Evolutionary conservation across 257 asterid genomes (phyloP), one percentile per base, ranked within the genome.

Genomic region (Linderniella brevidens): DNA sequence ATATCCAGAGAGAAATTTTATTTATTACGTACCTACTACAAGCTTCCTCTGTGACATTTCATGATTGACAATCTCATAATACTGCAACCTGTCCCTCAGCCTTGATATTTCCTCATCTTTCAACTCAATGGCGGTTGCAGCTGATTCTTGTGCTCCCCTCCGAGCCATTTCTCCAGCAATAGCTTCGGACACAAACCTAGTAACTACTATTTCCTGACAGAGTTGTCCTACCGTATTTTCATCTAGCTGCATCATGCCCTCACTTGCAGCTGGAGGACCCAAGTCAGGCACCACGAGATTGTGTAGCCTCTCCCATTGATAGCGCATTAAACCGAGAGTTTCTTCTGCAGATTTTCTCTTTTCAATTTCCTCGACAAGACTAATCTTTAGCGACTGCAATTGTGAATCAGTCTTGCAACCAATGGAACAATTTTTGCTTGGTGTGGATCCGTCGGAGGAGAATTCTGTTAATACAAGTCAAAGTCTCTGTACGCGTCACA

Each of bases 41-140:
- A 78, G 95, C 68, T 83, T 88, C 62, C 97, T 76, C 72, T 88
- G 93, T 17, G 92, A 74, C 86, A 88, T 68, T 57, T 83, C 95
- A 46, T 71, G 92, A 66, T 83, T 88, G 47, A 78, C 93, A 58
- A 84, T 77, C 70, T 88, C 95, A 13, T 64, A 80, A 60, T 88
- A 88, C 62, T 69, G 79, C 70, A 88, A 66, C 48, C 74, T 74
- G 60, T 83, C 93, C 17, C 75, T 73, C 60, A 88, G 47, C 52
- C 95, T 69, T 13, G 62, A 47, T 55, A 83, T 78, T 58, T 88
- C 95, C 73, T 64, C 92, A 50, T 78, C 93, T 72, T 88, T 88
- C 48, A 62, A 52, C 44, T 83, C 86, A 37, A 84, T 54, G 25
- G 74, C 59, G 1, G 61, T 37, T 8, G 70, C 70, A 56, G 75